Evolutionary conservation across 1,139 yeast species (phyloP).

Genomic region (Sporopachydermia cereana): DNA sequence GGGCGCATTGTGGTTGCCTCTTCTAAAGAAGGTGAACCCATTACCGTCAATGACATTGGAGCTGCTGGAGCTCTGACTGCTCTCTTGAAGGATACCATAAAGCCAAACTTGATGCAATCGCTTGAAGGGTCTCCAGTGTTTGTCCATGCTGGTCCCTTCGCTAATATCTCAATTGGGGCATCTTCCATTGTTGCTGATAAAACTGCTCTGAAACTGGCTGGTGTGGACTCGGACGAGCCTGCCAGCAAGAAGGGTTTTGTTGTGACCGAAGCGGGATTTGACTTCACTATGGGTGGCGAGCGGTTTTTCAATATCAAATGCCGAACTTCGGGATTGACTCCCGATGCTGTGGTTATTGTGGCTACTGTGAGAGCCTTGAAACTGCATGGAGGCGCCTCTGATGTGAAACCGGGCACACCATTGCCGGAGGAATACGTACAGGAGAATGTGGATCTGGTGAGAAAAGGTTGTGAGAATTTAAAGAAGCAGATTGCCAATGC

Average conservation of each 20-base stretch:
- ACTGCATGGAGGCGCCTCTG: constrained; percentile 98
- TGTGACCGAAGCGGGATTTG: constrained; percentile 96
- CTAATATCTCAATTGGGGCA: constrained; percentile 95
- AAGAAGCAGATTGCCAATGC: constrained; percentile 89
- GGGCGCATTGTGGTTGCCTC: constrained; percentile 90
- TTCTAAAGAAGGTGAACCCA: constrained; percentile 70
- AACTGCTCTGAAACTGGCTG: constrained; percentile 88
- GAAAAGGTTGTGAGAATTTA: constrained; percentile 79
- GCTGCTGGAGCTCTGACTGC: constrained; percentile 98
- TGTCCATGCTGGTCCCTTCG: constrained; percentile 98
- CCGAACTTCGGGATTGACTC: constrained; percentile 81
- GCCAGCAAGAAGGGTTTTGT: constrained; percentile 73
- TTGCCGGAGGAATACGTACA: constrained; percentile 76
- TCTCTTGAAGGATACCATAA: constrained; percentile 88
- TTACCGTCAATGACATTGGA: constrained; percentile 94
- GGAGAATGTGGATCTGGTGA: constrained; percentile 77
- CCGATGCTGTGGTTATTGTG: constrained; percentile 89
- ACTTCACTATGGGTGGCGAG: constrained; percentile 99
- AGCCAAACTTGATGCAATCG: constrained; percentile 97
- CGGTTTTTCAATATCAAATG: constrained; percentile 94
- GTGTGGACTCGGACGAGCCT: constrained; percentile 50
- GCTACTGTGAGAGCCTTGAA: constrained; percentile 97
- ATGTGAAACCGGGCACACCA: constrained; percentile 90
- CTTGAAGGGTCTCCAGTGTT: constrained; percentile 97
- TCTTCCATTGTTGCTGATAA: constrained; percentile 91